Conservation (phyloP, 1,284 basidiomycete species). For the Pseudozyma thailandica region DNA sequence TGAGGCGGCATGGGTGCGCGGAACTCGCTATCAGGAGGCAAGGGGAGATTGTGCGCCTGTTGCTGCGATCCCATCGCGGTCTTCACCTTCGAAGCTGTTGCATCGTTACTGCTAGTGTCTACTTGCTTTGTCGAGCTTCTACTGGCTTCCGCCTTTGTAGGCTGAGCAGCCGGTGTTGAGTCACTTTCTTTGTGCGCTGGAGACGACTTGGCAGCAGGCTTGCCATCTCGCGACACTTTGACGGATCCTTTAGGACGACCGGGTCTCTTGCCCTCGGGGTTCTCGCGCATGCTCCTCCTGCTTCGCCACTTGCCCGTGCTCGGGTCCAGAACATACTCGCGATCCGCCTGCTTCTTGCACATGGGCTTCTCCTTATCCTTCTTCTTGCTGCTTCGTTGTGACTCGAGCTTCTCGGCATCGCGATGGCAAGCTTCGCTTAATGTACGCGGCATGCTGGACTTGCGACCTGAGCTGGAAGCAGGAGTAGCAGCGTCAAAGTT, state of each 20-base stretch:
- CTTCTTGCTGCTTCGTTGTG: constrained; percentile 32
- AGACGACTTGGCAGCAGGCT: constrained; percentile 13
- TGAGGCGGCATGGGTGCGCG: constrained; percentile 20
- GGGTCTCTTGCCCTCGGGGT: constrained; percentile 43
- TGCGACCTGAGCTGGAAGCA: constrained; percentile 20
- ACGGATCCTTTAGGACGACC: constrained; percentile 51
- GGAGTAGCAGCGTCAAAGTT: constrained; percentile 27
- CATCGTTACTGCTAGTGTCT: constrained; percentile 8
- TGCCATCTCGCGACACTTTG: constrained; percentile 28
- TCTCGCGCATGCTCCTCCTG: constrained; percentile 53
- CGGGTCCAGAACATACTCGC: constrained; percentile 40
- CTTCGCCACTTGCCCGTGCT: constrained; percentile 52
- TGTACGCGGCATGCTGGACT: constrained; percentile 44
- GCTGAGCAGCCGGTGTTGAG: constrained; percentile 4
- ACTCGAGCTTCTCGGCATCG: constrained; percentile 44
- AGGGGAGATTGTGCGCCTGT: no score
- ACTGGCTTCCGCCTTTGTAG: not conserved
- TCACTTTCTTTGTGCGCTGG: constrained; percentile 12
- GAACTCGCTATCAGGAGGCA: constrained; percentile 10
- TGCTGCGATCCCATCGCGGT: not conserved
- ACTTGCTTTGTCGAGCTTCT: constrained; percentile 9
- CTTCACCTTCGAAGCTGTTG: not conserved
- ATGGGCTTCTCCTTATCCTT: constrained; percentile 35
- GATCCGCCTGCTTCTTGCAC: constrained; percentile 44
- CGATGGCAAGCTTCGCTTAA: constrained; percentile 48